Conservation (phyloP, 306 rosid genomes). For the Notholithocarpus densiflorus region DNA sequence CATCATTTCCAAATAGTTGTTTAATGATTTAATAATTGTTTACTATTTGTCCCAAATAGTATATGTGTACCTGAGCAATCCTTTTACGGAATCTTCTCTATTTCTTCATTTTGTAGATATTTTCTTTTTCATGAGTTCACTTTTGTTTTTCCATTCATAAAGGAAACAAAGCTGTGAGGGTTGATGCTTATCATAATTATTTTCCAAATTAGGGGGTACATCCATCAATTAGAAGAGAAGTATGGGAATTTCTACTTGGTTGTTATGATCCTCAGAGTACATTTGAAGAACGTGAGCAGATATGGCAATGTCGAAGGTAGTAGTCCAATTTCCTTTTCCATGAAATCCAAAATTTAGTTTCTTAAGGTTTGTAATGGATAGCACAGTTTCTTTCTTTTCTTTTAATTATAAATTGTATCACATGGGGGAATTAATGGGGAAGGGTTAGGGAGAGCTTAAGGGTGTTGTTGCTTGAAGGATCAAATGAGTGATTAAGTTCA, state of each 20-base stretch:
- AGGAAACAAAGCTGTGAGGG: neutral
- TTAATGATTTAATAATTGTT: no score
- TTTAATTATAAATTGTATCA: neutral
- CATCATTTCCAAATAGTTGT: no score
- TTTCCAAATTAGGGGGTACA: slow-evolving; percentile 74
- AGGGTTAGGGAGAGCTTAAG: neutral
- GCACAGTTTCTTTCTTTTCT: neutral
- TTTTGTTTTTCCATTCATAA: neutral
- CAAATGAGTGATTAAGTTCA: neutral
- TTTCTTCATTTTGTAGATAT: neutral
- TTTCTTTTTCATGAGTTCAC: neutral
- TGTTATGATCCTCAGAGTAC: slow-evolving; percentile 82
- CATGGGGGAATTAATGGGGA: neutral
- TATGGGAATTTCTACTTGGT: slow-evolving; percentile 97
- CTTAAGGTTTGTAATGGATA: neutral
- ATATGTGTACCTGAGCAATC: neutral
- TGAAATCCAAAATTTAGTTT: neutral
- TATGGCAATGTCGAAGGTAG: slow-evolving; percentile 72
- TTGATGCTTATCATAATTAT: neutral
- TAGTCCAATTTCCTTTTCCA: slow-evolving; percentile 17
- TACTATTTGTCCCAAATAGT: no score
- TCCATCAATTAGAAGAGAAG: slow-evolving; percentile 97
- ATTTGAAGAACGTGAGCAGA: slow-evolving; percentile 83
- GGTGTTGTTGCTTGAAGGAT: neutral
- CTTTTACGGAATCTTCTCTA: neutral